A percentile compares a stretch with the other conserved stretches of the same genome.
phyloP scores from a whole-genome alignment of 2,329 filamentous ascomycete genomes.

The Trichoderma arundinaceum region DNA sequence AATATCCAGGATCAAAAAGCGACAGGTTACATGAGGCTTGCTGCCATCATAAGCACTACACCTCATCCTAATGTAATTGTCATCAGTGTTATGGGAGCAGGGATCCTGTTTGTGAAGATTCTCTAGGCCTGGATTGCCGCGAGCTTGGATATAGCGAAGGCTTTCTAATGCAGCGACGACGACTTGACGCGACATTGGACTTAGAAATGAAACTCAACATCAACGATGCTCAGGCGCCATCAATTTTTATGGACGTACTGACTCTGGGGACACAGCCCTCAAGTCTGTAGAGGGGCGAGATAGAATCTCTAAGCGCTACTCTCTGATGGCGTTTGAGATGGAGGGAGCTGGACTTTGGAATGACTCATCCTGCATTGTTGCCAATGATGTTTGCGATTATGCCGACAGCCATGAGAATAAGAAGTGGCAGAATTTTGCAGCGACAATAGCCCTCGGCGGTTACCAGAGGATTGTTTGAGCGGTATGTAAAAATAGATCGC shows the following conservation, averaged over 20 bases:
- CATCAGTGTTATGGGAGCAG: background rate
- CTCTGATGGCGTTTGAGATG: constrained; percentile 40
- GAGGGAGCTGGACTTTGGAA: constrained; percentile 41
- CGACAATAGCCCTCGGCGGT: constrained; percentile 6
- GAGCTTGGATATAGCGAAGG: background rate
- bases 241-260: constrained; percentile 46
- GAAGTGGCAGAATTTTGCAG: constrained; percentile 12
- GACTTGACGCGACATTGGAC: background rate
- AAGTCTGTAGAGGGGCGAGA: constrained; percentile 46
- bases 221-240: constrained; percentile 35
- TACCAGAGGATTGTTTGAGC: background rate
- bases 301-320: constrained; percentile 36
- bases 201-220: background rate
- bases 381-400: constrained; percentile 19
- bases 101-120: background rate
- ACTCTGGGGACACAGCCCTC: constrained; percentile 48
- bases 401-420: constrained; percentile 25
- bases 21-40: background rate
- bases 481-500: background rate
- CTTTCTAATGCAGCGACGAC: background rate
- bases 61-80: background rate
- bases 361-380: constrained; percentile 41
- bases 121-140: background rate
- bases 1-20: background rate
- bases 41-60: background rate